Base-by-base conservation (phyloP, 2,329 filamentous ascomycete species). In the Samsoniella hepiali region DNA sequence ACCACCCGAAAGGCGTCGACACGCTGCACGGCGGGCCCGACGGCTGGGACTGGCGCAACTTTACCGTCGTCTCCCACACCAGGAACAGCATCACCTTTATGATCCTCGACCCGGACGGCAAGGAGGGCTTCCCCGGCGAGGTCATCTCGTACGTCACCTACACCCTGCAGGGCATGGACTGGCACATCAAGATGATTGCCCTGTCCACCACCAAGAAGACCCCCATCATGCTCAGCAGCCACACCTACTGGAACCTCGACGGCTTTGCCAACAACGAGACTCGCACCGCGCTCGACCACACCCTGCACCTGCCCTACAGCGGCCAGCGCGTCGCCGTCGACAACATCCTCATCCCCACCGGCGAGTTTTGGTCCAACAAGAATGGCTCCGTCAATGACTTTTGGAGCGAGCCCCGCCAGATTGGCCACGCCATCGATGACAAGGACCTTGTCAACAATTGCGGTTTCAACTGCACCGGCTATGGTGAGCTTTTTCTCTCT, bases 211-310 rank as follows among this genome's bases (percentile, higher is more conserved):
- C 88, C 36, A 86, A 90, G 77, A 88, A 87, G 77, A 93, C 91
- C 6, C 91, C 91, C 56, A 91, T 94, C 74, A 93, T 94, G 90
- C 81, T 94, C 64, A 90, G 84, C 72, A 83, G 79, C 68, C 81
- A 91, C 79, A 85, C 84, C 8, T 94, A 94, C 81, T 94, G 90
- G 91, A 93, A 93, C 73, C 80, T 94, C 51, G 90, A 93, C 70
- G 91, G 88, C 40, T 94, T 90, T 70, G 82, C 88, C 70, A 91
- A 93, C 77, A 85, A 88, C 64, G 82, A 89, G 72, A 90, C 88
- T 2, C 79, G 81, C 63, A 80, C 78, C 1, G 82, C 84, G 15
- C 80, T 91, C 61, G 90, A 93, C 77, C 88, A 93, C 78, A 89
- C 87, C 15, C 81, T 93, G 53, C 82, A 88, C 73, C 72, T 93